These are phyloP conservation scores for Malus domestica DNA, from an alignment of 306 rosid genomes.

Conservation along the genomic window ASM211411v1 NC_041795.1:3032501-3033000, in stretches of 20 bases:
- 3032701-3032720: not conserved
- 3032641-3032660: conserved; percentile 14
- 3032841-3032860: not conserved
- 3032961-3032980: not conserved
- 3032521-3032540: not conserved
- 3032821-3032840: not conserved
- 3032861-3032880: not conserved
- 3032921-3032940: not conserved
- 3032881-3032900: not conserved
- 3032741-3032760: not conserved
- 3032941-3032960: not conserved
- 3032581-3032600: conserved; percentile 3
- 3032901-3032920: not conserved
- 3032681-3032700: not conserved
- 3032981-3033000: not conserved
- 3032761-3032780: not conserved
- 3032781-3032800: conserved; percentile 11
- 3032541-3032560: not conserved
- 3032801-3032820: conserved; percentile 7
- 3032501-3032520: not conserved
- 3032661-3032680: conserved; percentile 20
- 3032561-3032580: not conserved
- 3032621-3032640: conserved; percentile 4
- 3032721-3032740: conserved; percentile 3
- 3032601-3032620: conserved; percentile 2